phyloP scores from a whole-genome alignment of 805 yeast species.

The Yamadazyma laniorum region DNA sequence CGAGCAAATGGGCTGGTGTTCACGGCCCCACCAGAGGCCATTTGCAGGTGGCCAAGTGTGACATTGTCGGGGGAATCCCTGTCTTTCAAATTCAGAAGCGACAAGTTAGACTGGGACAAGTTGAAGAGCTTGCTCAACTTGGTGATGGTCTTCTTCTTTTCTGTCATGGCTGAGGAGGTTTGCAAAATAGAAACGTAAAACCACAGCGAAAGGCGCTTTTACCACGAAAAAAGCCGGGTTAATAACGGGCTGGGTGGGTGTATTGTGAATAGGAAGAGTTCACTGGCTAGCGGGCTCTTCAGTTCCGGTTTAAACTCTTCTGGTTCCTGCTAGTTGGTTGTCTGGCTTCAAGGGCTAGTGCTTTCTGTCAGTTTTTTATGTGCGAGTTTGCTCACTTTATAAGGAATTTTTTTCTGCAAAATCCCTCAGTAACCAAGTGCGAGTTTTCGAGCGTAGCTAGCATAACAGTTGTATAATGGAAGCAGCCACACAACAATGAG shows the following conservation, averaged over 20 bases:
- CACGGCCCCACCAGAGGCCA: not conserved
- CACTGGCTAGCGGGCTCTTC: not conserved
- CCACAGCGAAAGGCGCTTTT: not conserved
- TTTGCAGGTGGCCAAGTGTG: not conserved
- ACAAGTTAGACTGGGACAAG: conserved; percentile 17
- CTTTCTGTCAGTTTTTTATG: conserved; percentile 1
- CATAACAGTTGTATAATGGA: too few species aligned
- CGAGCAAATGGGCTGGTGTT: not conserved
- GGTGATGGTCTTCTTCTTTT: conserved; percentile 17
- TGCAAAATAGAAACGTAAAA: not conserved
- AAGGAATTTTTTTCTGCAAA: conserved; percentile 5
- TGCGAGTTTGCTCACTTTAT: conserved; percentile 7
- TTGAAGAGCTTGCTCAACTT: conserved; percentile 23
- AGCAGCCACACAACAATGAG: not conserved
- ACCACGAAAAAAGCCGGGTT: too few species aligned
- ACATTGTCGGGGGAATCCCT: not conserved
- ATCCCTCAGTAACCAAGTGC: conserved; percentile 5
- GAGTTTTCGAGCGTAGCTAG: not conserved
- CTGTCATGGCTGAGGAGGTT: conserved; percentile 10
- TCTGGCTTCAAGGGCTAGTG: not conserved
- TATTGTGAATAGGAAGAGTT: not conserved
- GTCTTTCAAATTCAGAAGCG: not conserved
- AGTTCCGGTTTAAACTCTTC: not conserved
- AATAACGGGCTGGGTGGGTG: too few species aligned
- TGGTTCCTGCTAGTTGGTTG: not conserved